Percentiles rank a stretch among this genome's conserved stretches.
These are phyloP conservation scores for Lepidium campestre DNA, from an alignment of 441 rosid species.

Conservation along the genomic window DNA sequence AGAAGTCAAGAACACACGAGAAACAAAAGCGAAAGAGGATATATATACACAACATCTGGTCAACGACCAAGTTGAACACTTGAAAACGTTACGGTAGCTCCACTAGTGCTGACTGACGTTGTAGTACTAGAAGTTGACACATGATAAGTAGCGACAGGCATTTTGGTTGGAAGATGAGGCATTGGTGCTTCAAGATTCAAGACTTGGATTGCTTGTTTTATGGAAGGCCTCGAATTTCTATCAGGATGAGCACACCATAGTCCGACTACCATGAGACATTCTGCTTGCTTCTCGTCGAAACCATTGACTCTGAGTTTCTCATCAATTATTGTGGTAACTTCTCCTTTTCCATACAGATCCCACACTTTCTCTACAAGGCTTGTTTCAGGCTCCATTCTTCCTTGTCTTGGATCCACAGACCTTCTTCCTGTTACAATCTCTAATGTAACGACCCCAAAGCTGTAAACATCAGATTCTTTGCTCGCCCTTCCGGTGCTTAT, in stretches of 20 bases:
- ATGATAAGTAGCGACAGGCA: slow-evolving; percentile 40
- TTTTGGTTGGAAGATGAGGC: slow-evolving; percentile 37
- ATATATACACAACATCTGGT: neutral
- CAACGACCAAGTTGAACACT: slow-evolving; percentile 32
- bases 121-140: slow-evolving; percentile 8
- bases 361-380: slow-evolving; percentile 58
- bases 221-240: slow-evolving; percentile 46
- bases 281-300: slow-evolving; percentile 42
- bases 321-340: slow-evolving; percentile 38
- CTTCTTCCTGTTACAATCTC: slow-evolving; percentile 60
- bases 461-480: slow-evolving; percentile 33
- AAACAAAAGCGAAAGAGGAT: neutral
- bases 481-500: slow-evolving; percentile 39
- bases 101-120: slow-evolving; percentile 7
- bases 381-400: slow-evolving; percentile 14
- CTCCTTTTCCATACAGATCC: slow-evolving; percentile 53
- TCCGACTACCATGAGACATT: slow-evolving; percentile 48
- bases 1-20: neutral
- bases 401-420: slow-evolving; percentile 43
- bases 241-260: slow-evolving; percentile 81
- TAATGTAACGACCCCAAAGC: slow-evolving; percentile 60
- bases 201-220: slow-evolving; percentile 50
- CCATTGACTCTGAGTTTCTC: slow-evolving; percentile 22
- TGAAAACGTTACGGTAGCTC: slow-evolving; percentile 18
- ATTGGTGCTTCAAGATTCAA: slow-evolving; percentile 38